Evolutionary conservation across 257 asterid genomes (phyloP).

Genomic region (Przewalskia tangutica): DNA sequence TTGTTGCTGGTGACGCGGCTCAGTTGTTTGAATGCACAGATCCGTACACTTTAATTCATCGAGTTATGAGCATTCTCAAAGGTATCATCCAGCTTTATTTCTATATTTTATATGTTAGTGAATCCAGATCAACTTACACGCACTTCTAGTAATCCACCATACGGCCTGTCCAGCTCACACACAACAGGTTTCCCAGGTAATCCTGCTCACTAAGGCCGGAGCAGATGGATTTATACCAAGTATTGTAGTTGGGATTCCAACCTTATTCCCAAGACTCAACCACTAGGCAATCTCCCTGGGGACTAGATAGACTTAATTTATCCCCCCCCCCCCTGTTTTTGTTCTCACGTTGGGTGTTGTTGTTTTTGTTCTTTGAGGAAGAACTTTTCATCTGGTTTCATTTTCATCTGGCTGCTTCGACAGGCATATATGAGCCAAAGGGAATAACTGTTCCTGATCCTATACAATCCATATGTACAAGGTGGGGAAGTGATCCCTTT

Average conservation of each 20-base stretch:
- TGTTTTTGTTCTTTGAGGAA: neutral
- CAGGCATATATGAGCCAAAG: constrained; percentile 68
- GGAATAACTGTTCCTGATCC: constrained; percentile 68
- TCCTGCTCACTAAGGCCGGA: neutral
- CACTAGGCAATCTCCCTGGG: neutral
- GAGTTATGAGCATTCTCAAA: constrained; percentile 52
- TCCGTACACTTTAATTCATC: constrained; percentile 45
- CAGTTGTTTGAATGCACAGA: constrained; percentile 46
- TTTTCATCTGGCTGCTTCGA: constrained; percentile 1
- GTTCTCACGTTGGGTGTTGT: too few species aligned
- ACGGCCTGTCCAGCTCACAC: neutral
- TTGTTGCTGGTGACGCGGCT: constrained; percentile 88
- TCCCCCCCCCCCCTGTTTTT: neutral
- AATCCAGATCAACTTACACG: neutral
- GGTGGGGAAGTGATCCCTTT: constrained; percentile 74
- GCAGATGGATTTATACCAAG: neutral
- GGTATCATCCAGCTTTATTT: constrained; percentile 26
- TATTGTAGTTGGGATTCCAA: neutral
- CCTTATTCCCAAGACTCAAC: neutral
- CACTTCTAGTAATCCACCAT: neutral
- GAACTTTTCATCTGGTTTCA: neutral
- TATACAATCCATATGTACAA: constrained; percentile 69
- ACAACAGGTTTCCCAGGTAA: neutral
- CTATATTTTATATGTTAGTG: neutral
- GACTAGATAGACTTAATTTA: neutral